phyloP scores from a whole-genome alignment of 2,329 filamentous ascomycete species.

The Colletotrichum sansevieriae region DNA sequence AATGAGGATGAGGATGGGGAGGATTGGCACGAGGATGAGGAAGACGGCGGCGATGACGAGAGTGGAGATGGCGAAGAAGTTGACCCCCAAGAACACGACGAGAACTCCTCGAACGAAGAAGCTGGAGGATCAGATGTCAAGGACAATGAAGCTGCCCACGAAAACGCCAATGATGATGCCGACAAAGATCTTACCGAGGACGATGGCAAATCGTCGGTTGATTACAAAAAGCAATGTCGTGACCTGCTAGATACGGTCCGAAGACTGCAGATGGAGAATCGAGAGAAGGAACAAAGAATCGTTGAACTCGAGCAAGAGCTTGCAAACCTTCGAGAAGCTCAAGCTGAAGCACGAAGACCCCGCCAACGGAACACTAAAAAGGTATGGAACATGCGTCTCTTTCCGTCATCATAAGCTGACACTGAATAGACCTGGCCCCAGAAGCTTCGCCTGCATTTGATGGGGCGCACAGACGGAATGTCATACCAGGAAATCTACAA shows the following conservation, averaged over 20 bases:
- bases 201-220: no score
- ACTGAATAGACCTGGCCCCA: constrained; percentile 23
- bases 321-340: not conserved
- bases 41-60: not conserved
- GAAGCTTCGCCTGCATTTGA: not conserved
- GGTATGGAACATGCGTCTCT: not conserved
- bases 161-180: not conserved
- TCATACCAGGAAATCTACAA: constrained; percentile 44
- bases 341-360: not conserved
- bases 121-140: not conserved
- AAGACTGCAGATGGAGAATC: not conserved
- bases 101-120: not conserved
- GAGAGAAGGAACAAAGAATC: not conserved
- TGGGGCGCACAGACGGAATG: not conserved
- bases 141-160: not conserved
- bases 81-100: no score
- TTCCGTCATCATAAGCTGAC: not conserved
- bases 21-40: not conserved
- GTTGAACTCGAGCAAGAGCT: not conserved
- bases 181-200: not conserved
- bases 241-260: no score
- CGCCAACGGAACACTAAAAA: constrained; percentile 12
- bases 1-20: not conserved
- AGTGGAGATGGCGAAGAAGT: not conserved
- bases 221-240: no score